Evolutionary conservation across 345 rosid species (phyloP).

Genomic region (Rhodomyrtus tomentosa): DNA sequence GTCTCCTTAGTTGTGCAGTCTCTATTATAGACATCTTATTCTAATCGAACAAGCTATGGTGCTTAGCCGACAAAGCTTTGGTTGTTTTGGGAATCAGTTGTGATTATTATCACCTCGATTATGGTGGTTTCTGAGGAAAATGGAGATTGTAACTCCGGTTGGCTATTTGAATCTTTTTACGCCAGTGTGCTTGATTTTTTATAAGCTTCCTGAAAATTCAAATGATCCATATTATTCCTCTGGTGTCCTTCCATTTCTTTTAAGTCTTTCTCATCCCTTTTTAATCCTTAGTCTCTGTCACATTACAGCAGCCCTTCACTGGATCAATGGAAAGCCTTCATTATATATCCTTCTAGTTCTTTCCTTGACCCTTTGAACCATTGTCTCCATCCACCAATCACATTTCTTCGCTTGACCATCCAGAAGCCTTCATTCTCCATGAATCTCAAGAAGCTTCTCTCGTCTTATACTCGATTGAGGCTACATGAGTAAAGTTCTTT

Average conservation of each 20-base stretch:
- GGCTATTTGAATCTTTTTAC: not conserved
- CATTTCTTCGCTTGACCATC: not conserved
- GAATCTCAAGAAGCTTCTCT: not conserved
- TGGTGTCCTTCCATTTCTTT: not conserved
- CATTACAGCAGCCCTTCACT: not conserved
- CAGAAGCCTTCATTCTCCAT: not conserved
- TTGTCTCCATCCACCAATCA: not conserved
- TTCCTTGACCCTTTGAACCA: not conserved
- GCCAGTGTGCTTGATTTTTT: not conserved
- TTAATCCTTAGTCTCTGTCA: not conserved
- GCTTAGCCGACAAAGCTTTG: not conserved
- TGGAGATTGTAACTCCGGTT: not conserved
- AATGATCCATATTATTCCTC: not conserved
- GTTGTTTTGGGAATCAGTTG: not conserved
- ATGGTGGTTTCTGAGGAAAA: not conserved
- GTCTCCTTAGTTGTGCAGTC: not conserved
- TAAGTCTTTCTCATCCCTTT: not conserved
- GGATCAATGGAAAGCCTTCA: not conserved
- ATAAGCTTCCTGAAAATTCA: not conserved
- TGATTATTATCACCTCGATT: not conserved
- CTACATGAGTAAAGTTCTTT: not conserved
- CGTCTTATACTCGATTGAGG: not conserved
- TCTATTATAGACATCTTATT: not conserved
- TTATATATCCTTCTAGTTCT: not conserved
- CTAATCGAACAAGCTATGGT: not conserved